Percentiles rank a stretch among this genome's conserved stretches.
Conservation (phyloP, 2,329 filamentous ascomycete genomes). For the Trichophaea hybrida region DNA sequence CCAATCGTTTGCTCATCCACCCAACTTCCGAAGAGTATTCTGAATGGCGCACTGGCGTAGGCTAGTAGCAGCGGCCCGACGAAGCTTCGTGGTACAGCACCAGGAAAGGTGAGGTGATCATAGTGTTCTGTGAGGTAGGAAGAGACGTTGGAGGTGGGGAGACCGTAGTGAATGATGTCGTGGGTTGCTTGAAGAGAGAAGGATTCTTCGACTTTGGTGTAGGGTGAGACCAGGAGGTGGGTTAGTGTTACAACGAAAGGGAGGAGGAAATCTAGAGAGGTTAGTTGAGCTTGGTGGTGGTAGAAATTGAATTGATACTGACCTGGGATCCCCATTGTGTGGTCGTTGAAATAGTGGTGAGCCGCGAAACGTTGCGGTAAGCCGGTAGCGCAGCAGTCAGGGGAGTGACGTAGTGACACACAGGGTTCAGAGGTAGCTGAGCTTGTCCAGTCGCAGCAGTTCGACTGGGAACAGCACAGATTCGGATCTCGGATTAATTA, state of each 20-base stretch:
- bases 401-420: too few relatives aligned
- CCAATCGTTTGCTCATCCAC: constrained; percentile 42
- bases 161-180: constrained; percentile 69
- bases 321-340: neutral
- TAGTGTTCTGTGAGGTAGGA: constrained; percentile 49
- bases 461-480: too few relatives aligned
- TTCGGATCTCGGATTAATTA: too few relatives aligned
- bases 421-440: too few relatives aligned
- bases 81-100: constrained; percentile 83
- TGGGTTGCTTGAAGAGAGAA: constrained; percentile 94
- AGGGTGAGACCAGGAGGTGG: constrained; percentile 63
- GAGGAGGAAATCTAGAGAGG: constrained; percentile 31
- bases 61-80: constrained; percentile 66
- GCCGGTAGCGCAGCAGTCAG: too few relatives aligned
- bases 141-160: constrained; percentile 43
- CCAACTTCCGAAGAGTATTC: constrained; percentile 44
- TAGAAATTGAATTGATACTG: too few relatives aligned
- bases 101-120: constrained; percentile 83
- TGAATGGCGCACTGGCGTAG: constrained; percentile 52
- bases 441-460: too few relatives aligned
- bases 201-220: constrained; percentile 96
- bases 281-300: neutral
- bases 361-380: too few relatives aligned
- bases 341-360: neutral
- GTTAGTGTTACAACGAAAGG: constrained; percentile 50